These are phyloP conservation scores for Candida sp. DNA, from an alignment of 1,139 yeast genomes.

Conservation along the genomic window DNA sequence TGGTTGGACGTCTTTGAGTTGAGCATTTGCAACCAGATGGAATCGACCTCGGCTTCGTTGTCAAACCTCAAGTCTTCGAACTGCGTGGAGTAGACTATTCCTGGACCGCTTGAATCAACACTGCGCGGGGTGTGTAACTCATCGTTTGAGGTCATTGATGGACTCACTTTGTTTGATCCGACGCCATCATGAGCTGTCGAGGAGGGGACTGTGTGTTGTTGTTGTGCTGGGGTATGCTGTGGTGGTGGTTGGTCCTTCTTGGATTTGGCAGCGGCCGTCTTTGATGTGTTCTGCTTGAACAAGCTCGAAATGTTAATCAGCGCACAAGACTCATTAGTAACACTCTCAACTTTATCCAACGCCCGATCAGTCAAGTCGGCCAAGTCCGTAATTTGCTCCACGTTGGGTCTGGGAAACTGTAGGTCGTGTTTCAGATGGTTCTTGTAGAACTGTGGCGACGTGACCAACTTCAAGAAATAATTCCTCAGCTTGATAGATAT, in stretches of 20 bases:
- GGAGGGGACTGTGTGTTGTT: too few relatives aligned
- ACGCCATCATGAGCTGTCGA: constrained; percentile 3
- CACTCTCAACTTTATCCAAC: not conserved
- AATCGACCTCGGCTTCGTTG: constrained; percentile 39
- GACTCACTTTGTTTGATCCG: constrained; percentile 8
- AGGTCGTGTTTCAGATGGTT: not conserved
- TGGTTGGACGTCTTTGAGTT: constrained; percentile 10
- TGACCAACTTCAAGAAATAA: constrained; percentile 24
- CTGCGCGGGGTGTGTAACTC: constrained; percentile 14
- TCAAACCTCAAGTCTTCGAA: constrained; percentile 25
- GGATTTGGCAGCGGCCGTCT: not conserved
- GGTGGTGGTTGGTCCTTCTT: too few relatives aligned
- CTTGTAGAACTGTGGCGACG: not conserved
- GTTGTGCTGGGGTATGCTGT: too few relatives aligned
- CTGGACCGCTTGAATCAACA: constrained; percentile 11
- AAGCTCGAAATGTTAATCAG: too few relatives aligned
- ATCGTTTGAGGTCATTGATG: constrained; percentile 13
- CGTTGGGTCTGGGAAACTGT: not conserved
- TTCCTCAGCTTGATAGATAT: constrained; percentile 45
- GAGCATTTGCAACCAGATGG: constrained; percentile 42
- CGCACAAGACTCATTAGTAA: too few relatives aligned
- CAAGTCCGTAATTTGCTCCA: not conserved
- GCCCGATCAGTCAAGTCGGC: not conserved
- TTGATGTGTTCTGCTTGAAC: not conserved
- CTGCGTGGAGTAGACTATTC: constrained; percentile 13